A percentile compares a stretch with the other conserved stretches of the same genome.
Conservation (phyloP, 169 alveolate species). For the Eimeria tenella region DNA sequence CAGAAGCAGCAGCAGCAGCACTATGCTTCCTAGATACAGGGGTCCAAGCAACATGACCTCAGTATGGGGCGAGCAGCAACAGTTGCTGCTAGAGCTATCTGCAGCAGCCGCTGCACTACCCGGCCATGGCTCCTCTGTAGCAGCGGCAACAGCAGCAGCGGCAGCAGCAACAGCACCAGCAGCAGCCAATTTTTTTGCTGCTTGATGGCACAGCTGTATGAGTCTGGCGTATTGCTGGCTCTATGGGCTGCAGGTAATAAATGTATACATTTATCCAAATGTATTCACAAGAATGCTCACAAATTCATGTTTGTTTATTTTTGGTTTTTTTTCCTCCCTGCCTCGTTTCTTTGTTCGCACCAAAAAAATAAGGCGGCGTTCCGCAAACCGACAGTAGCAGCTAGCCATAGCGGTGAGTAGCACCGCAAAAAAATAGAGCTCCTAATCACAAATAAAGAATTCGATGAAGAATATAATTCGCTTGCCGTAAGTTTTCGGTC, state of each 20-base stretch:
- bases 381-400: no score
- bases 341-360: no score
- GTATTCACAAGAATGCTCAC: neutral
- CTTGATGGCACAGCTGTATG: neutral
- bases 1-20: constrained; percentile 63
- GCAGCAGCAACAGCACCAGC: neutral
- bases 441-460: no score
- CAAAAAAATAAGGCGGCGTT: no score
- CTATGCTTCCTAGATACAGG: neutral
- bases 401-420: no score
- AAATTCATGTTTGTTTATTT: neutral
- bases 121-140: neutral
- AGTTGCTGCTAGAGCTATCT: constrained; percentile 8
- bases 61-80: neutral
- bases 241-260: neutral
- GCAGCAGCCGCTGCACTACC: constrained; percentile 40
- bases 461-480: no score
- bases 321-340: neutral
- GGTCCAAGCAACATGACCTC: neutral
- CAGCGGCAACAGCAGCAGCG: constrained; percentile 41
- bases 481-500: no score
- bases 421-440: no score
- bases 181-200: neutral
- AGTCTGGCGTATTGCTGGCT: neutral
- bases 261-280: neutral